Evolutionary conservation across 1,139 yeast species (phyloP), one percentile per base, ranked within the genome.

Genomic region (Geotrichum restrictum): DNA sequence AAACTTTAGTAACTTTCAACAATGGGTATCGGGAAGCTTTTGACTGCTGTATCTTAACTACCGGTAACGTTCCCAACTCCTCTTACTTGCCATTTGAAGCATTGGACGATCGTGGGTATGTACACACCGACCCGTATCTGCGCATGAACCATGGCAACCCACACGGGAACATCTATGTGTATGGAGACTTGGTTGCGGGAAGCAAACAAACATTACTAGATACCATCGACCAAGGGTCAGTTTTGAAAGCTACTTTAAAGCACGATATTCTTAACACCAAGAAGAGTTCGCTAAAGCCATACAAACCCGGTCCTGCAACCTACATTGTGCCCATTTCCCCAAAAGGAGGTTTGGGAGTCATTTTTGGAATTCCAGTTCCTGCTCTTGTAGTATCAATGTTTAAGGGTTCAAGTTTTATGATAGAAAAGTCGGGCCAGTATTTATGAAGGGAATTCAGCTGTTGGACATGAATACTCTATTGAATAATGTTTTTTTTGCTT

Each of bases 1-100:
- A 39, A n/a, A 53, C 53, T 10, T 29, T 50, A 3, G 46, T 53
- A 2, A 39, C 36, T 18, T 53, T 53, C 40, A 46, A 44, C 33
- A 49, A 53, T 21, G 56, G 54, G 11, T n/a, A 36, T 19, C 22
- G 27, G 27, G 46, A 42, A 33, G 21, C 41, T 4, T 48, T 46
- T 31, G 56, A 53, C 33, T 43, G 46, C 43, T 49, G 40, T 21
- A 50, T 53, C 34, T 34, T 43, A 7, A 45, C 54, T 11, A 50
- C 54, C 8, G 56, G 56, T 7, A 50, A 50, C 33, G 40, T 31
- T 14, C 56, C 56, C 10, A 53, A 53, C 33, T 22, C 54, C 11
- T 32, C 48, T 3, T 53, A 27, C 32, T 32, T 53, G 4, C 54
- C 53, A 8, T 22, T 31, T 18, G 13, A 24, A 11, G 19, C 45